Evolutionary conservation across 352 stramenopile genomes (phyloP).

Genomic region (Globisporangium perplexum): DNA sequence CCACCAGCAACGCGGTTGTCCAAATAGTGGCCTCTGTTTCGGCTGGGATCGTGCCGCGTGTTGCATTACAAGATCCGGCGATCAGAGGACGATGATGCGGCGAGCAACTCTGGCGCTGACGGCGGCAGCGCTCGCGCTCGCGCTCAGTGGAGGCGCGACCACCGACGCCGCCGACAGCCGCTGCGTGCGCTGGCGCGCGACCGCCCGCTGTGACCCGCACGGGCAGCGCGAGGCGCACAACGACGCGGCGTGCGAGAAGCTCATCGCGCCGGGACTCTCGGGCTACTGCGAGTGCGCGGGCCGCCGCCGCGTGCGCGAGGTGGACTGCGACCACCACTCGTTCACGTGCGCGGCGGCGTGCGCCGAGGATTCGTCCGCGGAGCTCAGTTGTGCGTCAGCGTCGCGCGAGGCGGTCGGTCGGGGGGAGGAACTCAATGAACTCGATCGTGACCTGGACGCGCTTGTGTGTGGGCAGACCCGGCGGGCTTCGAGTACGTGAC

Average conservation of each 20-base stretch:
- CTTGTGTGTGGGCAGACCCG: constrained; percentile 29
- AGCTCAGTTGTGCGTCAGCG: constrained; percentile 64
- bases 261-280: constrained; percentile 40
- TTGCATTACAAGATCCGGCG: background rate
- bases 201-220: constrained; percentile 60
- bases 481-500: constrained; percentile 77
- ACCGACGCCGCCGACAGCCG: constrained; percentile 4
- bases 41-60: background rate
- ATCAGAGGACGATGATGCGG: background rate
- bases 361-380: constrained; percentile 55
- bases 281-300: constrained; percentile 80
- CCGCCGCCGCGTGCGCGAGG: constrained; percentile 71
- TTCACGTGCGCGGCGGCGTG: constrained; percentile 77
- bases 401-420: no score
- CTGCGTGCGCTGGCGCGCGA: constrained; percentile 75
- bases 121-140: background rate
- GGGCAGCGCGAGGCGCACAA: constrained; percentile 55
- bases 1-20: no score
- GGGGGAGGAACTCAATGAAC: no score
- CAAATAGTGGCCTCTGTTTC: background rate
- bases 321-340: constrained; percentile 67
- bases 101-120: background rate
- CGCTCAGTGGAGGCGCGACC: background rate
- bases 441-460: background rate
- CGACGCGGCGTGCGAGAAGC: constrained; percentile 48